These are phyloP conservation scores for Paraleonurus japonicus DNA, from an alignment of 257 asterid species.

Conservation along the genomic window DNA sequence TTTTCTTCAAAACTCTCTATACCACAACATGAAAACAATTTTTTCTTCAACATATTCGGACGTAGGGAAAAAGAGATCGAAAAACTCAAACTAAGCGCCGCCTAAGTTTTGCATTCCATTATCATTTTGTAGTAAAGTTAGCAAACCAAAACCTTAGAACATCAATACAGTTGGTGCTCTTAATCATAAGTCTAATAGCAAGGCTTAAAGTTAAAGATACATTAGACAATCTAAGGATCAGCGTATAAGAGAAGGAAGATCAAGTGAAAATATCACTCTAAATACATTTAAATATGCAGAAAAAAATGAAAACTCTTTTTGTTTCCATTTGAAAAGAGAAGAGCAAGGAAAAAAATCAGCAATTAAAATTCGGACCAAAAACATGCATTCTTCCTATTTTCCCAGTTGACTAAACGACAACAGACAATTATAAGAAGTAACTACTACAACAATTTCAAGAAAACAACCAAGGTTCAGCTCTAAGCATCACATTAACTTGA, in stretches of 20 bases:
- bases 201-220: background rate
- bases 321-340: background rate
- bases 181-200: background rate
- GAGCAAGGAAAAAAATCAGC: background rate
- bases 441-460: background rate
- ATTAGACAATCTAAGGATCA: background rate
- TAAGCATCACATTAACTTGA: too few species aligned
- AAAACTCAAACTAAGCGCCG: too few species aligned
- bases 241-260: background rate
- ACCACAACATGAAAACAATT: too few species aligned
- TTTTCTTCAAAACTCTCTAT: too few species aligned
- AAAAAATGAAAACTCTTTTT: background rate
- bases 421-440: background rate
- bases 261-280: background rate
- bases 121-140: too few species aligned
- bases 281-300: background rate
- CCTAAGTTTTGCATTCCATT: too few species aligned
- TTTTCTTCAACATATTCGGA: too few species aligned
- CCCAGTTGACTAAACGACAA: background rate
- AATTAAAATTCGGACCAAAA: background rate
- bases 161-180: background rate
- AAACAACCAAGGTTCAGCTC: slow-evolving; percentile 1
- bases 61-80: too few species aligned
- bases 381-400: background rate
- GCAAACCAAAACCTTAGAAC: background rate